Evolutionary conservation across 352 stramenopile species (phyloP), one percentile per base, ranked within the genome.

Genomic region (Phytophthora meadii): DNA sequence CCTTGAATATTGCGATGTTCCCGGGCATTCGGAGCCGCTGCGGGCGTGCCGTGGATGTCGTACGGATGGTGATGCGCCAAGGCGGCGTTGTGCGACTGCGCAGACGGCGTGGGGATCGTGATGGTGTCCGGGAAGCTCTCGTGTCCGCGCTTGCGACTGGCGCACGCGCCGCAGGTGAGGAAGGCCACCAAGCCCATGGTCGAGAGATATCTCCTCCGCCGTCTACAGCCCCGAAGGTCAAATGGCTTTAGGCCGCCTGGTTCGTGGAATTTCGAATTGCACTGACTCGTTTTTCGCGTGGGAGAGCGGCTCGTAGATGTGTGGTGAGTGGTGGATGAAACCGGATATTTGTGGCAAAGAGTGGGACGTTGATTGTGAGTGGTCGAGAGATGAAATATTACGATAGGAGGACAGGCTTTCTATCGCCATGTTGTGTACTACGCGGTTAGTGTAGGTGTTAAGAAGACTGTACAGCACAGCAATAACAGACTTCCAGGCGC

Each of bases 101-200:
- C 48, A 19, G 59, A 53, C 27, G 72, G 52, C 37, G 55, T 70
- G 44, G 72, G 68, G 47, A 77, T 74, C 22, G 72, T 80, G 52
- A 80, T 80, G 42, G 68, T 77, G 10, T 77, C 72, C 17, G 68
- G 51, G 50, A 77, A 77, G 53, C 47, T 74, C 24, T 69, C 56
- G 25, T 70, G 56, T 14, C 60, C 52, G 48, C 47, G 60, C 47
- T 80, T 81, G 47, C 69, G 58, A 25, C 69, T 72, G 5, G 60
- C 47, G 48, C 70, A 78, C 45, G 56, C 55, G 45, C 70, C 70
- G 57, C 70, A 78, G 47, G 70, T 74, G 54, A 78, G 40, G 61
- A 78, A 78, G 51, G 51, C 60, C 40, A 78, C 28, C 17, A 78
- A 62, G 41, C 70, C 65, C 60, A 67, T 78, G 12, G 4, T 28